Evolutionary conservation across 805 yeast species (phyloP).

Genomic region (Myxozyma neotropica): DNA sequence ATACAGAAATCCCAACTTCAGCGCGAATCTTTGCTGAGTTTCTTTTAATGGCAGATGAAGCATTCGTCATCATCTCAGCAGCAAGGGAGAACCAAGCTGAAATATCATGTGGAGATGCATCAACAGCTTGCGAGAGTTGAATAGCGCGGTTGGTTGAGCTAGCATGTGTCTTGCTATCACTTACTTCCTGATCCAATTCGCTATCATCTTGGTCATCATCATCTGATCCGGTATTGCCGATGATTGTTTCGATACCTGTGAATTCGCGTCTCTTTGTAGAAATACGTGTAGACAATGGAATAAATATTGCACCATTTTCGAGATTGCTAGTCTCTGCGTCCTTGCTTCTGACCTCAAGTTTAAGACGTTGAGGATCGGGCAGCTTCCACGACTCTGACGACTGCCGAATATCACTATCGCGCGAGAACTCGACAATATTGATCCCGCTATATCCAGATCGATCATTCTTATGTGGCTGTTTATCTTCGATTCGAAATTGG

Average conservation of each 20-base stretch:
- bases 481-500: constrained; percentile 7
- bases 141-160: neutral
- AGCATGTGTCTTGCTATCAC: constrained; percentile 3
- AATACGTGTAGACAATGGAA: neutral
- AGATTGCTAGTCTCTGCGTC: neutral
- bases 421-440: neutral
- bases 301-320: neutral
- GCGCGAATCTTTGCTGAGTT: neutral
- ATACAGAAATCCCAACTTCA: constrained; percentile 27
- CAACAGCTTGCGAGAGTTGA: constrained; percentile 15
- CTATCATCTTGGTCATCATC: neutral
- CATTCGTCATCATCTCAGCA: constrained; percentile 7
- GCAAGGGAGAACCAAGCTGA: constrained; percentile 22
- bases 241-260: neutral
- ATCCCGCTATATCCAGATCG: constrained; percentile 5
- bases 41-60: neutral
- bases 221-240: neutral
- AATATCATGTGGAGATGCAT: constrained; percentile 10
- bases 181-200: constrained; percentile 2
- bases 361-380: neutral
- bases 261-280: neutral
- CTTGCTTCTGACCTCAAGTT: neutral
- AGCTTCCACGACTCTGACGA: neutral
- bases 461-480: neutral
- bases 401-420: neutral